phyloP scores from a whole-genome alignment of 2,329 filamentous ascomycete species.

The Gliomastix tumulicola region DNA sequence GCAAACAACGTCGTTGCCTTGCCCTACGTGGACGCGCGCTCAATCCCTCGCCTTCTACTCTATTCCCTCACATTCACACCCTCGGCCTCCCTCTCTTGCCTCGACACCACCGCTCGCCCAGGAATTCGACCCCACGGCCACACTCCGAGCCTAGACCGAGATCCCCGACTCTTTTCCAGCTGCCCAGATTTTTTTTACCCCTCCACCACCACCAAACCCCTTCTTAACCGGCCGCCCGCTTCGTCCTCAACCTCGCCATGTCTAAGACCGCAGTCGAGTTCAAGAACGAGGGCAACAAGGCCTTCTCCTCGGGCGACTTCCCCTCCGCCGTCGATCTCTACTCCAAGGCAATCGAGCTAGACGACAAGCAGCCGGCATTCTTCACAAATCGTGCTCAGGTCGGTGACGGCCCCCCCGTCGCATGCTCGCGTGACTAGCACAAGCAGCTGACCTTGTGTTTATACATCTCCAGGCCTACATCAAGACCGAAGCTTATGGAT shows the following conservation, averaged over 20 bases:
- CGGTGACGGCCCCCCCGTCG: conserved; percentile 18
- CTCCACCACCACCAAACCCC: not conserved
- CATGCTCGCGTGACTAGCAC: conserved; percentile 5
- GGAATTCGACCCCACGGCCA: no score
- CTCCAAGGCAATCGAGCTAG: conserved; percentile 76
- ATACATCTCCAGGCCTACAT: conserved; percentile 66
- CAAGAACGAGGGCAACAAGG: conserved; percentile 93
- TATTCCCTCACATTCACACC: no score
- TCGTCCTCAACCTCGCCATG: conserved; percentile 26
- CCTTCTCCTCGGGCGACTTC: conserved; percentile 86
- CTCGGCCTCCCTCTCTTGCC: no score
- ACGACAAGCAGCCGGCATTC: conserved; percentile 80
- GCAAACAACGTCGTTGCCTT: no score
- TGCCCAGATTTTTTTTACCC: not conserved
- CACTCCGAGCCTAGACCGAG: no score
- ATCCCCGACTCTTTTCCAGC: no score
- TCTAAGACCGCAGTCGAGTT: conserved; percentile 67
- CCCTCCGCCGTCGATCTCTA: conserved; percentile 75
- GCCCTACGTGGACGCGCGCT: no score
- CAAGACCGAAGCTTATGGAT: conserved; percentile 91
- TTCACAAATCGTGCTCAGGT: conserved; percentile 95
- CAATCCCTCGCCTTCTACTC: no score
- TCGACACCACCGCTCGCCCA: no score
- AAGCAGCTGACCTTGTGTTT: not conserved
- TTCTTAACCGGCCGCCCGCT: not conserved